These are phyloP conservation scores for Begonia loranthoides DNA, from an alignment of 306 rosid species.

Conservation along the genomic window DNA sequence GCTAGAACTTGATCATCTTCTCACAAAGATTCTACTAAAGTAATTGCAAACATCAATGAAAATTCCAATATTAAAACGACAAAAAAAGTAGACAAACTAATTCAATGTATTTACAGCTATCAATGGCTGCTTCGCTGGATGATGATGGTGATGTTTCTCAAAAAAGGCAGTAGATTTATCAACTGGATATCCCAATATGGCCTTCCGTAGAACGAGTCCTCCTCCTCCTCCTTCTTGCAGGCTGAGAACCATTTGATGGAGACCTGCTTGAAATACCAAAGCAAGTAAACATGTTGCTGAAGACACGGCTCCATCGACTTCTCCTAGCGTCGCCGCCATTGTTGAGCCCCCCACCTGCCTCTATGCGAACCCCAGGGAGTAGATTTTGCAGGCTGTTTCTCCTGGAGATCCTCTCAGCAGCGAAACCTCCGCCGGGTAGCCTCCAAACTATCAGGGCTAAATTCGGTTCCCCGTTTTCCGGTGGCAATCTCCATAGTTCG, in stretches of 20 bases:
- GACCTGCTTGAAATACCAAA: conserved; percentile 26
- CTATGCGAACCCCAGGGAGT: too few species aligned
- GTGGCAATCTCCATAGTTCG: neutral
- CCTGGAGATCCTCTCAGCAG: conserved; percentile 52
- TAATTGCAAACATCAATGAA: too few species aligned
- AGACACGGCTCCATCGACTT: conserved; percentile 27
- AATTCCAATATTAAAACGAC: too few species aligned
- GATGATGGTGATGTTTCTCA: too few species aligned
- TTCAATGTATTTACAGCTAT: too few species aligned
- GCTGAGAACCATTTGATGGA: conserved; percentile 9
- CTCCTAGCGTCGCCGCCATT: conserved; percentile 43
- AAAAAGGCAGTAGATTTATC: neutral
- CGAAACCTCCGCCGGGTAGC: conserved; percentile 80
- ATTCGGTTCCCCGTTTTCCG: conserved; percentile 27
- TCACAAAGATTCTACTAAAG: too few species aligned
- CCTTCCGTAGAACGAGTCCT: conserved; percentile 10
- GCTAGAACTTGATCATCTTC: too few species aligned
- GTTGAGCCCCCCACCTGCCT: conserved; percentile 14
- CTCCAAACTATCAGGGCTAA: conserved; percentile 78
- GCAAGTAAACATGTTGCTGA: conserved; percentile 40
- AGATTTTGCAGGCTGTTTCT: conserved; percentile 11
- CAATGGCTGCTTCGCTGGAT: too few species aligned
- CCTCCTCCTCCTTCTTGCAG: conserved; percentile 6
- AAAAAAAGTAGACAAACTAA: too few species aligned
- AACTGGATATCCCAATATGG: conserved; percentile 7